Percentiles rank a stretch among this genome's conserved stretches.
phyloP scores from a whole-genome alignment of 306 rosid species.

The Astragalus membranaceus region DNA sequence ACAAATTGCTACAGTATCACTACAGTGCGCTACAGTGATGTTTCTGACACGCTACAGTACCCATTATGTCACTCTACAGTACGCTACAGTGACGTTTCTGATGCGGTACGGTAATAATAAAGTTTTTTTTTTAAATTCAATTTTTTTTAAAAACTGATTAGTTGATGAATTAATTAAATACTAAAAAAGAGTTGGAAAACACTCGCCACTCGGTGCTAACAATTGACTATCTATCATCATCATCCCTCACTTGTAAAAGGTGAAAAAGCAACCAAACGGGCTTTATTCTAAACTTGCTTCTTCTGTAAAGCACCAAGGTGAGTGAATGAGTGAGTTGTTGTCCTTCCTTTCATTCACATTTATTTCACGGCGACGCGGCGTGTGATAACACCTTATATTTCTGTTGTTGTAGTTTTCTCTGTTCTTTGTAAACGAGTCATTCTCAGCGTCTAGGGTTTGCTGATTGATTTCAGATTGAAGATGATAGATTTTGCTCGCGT shows the following conservation, averaged over 20 bases:
- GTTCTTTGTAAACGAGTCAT: background rate
- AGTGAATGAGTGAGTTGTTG: background rate
- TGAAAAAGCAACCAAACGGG: background rate
- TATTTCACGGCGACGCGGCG: background rate
- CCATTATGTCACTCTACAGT: too few species aligned
- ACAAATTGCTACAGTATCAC: too few species aligned
- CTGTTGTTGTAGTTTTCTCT: background rate
- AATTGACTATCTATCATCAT: background rate
- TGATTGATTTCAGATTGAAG: conserved; percentile 25
- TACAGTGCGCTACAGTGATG: too few species aligned
- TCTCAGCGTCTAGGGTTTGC: conserved; percentile 28
- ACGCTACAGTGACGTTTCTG: too few species aligned
- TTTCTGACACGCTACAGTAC: too few species aligned
- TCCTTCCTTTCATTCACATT: background rate
- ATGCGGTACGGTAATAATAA: too few species aligned
- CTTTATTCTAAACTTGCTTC: background rate
- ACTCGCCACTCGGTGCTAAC: background rate
- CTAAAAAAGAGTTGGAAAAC: background rate
- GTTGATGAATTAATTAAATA: too few species aligned
- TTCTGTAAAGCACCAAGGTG: background rate
- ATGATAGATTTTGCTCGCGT: conserved; percentile 94
- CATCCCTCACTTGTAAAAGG: background rate
- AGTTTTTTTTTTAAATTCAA: too few species aligned
- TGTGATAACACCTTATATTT: background rate
- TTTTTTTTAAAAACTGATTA: too few species aligned